Base-by-base conservation (phyloP, 306 rosid genomes). In the Quercus variabilis region DNA sequence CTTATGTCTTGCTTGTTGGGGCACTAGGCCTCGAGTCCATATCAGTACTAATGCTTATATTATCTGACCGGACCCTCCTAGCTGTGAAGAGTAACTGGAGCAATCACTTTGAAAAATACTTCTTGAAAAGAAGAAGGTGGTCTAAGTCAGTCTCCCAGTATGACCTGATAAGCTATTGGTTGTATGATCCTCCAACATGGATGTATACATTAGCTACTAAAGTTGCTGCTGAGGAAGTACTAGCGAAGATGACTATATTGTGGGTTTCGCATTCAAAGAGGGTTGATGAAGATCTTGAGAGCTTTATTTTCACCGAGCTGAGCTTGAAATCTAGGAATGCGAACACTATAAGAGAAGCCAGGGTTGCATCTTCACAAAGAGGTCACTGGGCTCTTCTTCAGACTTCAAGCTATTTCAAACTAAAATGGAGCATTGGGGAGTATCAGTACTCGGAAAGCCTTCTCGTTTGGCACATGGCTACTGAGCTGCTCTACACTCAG, bases 391-490 rank as follows among this genome's bases (percentile, higher is more conserved):
- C 80, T 59, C 80, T 78, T 15, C 25, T 58, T 56, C 72, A 6
- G 26, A 68, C 59, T 13, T 43, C 75, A 2, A 49, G 3, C 59
- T 59, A 69, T 10, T 0, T 0, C 12, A 0, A 74, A 0, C 64
- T 78, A 15, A 78, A 83, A 46, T 69, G 80, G 86, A 78, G 80
- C 55, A 28, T 83, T 4, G 43, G 31, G 20, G 78, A 83, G 25
- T 75, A 69, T 55, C 74, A 70, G 67, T 83, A 69, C 33, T 70
- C 77, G 1, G 86, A 79, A 63, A 78, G 83, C 35, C 77, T 79
- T 68, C 80, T 83, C 25, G 14, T 78, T 5, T 83, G 83, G 86
- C 86, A 83, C 79, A 25, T 79, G 33, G 86, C 83, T 14, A 83
- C 86, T 0, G 77, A 83, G 46, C 38, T 79, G 18, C 67, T 83